Conservation (phyloP, 2,329 filamentous ascomycete genomes). For the Neonectria neomacrospora region DNA sequence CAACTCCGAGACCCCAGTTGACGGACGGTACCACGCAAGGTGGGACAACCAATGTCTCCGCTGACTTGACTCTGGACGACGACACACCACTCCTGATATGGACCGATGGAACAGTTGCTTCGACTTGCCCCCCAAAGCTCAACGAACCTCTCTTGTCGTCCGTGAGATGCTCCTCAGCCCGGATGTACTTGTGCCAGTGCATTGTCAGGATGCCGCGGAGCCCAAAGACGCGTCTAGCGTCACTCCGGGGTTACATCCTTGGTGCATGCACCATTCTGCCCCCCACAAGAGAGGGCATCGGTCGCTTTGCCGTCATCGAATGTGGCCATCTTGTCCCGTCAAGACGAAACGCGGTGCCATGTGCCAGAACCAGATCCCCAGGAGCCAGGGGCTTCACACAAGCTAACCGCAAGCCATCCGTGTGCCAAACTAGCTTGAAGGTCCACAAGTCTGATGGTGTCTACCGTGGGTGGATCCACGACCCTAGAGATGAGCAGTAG, state of each 20-base stretch:
- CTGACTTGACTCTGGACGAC: slow-evolving; percentile 31
- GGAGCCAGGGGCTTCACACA: slow-evolving; percentile 36
- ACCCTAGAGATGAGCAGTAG: slow-evolving; percentile 24
- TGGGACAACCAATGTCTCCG: slow-evolving; percentile 36
- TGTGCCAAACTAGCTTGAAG: slow-evolving; percentile 41
- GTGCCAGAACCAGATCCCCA: slow-evolving; percentile 36
- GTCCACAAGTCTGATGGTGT: slow-evolving; percentile 34
- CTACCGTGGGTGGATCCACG: slow-evolving; percentile 30
- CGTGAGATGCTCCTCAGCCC: slow-evolving; percentile 8
- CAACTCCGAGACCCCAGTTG: slow-evolving; percentile 25
- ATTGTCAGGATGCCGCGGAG: slow-evolving; percentile 12
- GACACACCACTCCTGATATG: slow-evolving; percentile 16
- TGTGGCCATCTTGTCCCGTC: slow-evolving; percentile 31
- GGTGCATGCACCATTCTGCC: slow-evolving; percentile 1
- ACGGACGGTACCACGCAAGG: slow-evolving; percentile 7
- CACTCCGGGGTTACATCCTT: slow-evolving; percentile 13
- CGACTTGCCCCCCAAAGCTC: slow-evolving; percentile 4
- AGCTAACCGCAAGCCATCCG: slow-evolving; percentile 44
- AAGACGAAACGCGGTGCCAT: slow-evolving; percentile 37
- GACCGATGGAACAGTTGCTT: slow-evolving; percentile 19
- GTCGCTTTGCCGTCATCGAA: slow-evolving; percentile 16
- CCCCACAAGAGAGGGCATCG: slow-evolving; percentile 18
- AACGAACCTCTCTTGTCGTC: slow-evolving; percentile 3
- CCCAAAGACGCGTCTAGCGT: background rate
- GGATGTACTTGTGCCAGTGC: slow-evolving; percentile 8